These are phyloP conservation scores for Schwanniomyces pseudopolymorphus DNA, from an alignment of 805 yeast species.

Conservation along the genomic window DNA sequence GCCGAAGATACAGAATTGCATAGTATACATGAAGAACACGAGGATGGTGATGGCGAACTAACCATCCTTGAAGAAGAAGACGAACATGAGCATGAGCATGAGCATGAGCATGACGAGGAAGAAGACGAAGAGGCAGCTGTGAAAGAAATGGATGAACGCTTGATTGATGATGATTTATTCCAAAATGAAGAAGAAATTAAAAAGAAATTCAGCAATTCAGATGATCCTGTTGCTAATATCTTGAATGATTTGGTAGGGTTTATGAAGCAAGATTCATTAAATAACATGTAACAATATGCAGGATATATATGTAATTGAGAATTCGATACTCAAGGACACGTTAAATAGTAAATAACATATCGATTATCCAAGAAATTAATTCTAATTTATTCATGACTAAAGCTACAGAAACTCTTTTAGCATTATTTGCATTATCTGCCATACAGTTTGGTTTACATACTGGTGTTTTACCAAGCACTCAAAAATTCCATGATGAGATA, in stretches of 20 bases:
- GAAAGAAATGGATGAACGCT: neutral
- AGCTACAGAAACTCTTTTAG: constrained; percentile 58
- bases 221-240: constrained; percentile 33
- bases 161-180: neutral
- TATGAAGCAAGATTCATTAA: constrained; percentile 32
- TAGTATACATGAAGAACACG: neutral
- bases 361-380: neutral
- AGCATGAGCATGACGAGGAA: constrained; percentile 19
- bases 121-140: constrained; percentile 4
- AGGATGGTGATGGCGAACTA: constrained; percentile 19
- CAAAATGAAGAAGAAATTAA: constrained; percentile 28
- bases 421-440: constrained; percentile 46
- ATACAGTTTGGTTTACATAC: constrained; percentile 51
- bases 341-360: neutral
- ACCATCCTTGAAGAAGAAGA: constrained; percentile 21
- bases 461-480: constrained; percentile 56
- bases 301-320: neutral
- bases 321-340: neutral
- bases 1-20: constrained; percentile 20
- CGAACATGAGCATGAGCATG: constrained; percentile 15
- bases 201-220: constrained; percentile 33
- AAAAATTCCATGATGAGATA: constrained; percentile 48
- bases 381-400: constrained; percentile 51
- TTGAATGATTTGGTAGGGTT: constrained; percentile 33
- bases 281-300: neutral